Conservation (phyloP, 2,329 filamentous ascomycete genomes). For the Emydomyces testavorans region DNA sequence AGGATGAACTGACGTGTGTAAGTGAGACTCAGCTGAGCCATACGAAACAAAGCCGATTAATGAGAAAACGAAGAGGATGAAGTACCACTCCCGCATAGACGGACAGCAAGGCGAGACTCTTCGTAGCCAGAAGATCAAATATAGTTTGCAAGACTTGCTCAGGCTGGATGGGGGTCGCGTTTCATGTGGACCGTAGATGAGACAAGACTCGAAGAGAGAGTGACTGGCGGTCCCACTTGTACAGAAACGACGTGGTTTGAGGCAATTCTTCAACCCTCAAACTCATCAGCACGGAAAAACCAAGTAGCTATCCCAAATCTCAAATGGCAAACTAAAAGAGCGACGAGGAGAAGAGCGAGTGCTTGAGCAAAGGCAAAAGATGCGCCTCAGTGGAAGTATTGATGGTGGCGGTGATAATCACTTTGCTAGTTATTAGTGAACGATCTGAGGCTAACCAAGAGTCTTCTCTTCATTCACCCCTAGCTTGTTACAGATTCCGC, state of each 20-base stretch:
- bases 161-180: slow-evolving; percentile 6
- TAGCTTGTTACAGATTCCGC: slow-evolving; percentile 6
- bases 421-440: neutral
- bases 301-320: no score
- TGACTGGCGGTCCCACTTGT: neutral
- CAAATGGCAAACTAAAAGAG: neutral
- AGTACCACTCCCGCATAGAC: neutral
- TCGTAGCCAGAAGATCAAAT: no score
- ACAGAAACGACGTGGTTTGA: neutral
- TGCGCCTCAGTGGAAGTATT: no score
- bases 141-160: neutral
- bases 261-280: neutral
- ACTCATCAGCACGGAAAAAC: no score
- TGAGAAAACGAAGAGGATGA: slow-evolving; percentile 7
- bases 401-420: neutral
- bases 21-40: neutral
- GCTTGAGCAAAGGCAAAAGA: neutral
- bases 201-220: neutral
- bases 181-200: slow-evolving; percentile 12
- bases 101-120: neutral
- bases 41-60: slow-evolving; percentile 10
- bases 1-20: neutral
- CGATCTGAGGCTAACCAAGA: slow-evolving; percentile 4
- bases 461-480: neutral
- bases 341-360: neutral